Percentiles rank a stretch among this genome's conserved stretches.
Evolutionary conservation across 345 rosid genomes (phyloP).

Genomic region (Rhizophora apiculata): DNA sequence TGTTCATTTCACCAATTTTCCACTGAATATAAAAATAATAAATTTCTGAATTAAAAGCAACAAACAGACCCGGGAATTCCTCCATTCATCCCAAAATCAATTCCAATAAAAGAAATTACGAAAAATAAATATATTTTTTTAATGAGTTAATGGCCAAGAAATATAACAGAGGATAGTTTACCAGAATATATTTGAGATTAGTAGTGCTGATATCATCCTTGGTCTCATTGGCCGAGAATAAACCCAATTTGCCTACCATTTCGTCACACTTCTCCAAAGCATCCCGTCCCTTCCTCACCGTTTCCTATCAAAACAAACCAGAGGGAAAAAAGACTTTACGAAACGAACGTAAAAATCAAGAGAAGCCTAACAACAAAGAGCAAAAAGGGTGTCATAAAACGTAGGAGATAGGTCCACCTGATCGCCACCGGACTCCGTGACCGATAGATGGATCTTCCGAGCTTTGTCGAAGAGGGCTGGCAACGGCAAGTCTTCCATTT

Average conservation of each 20-base stretch:
- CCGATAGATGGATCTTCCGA: constrained; percentile 62
- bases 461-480: constrained; percentile 74
- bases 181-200: constrained; percentile 85
- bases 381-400: background rate
- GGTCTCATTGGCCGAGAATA: constrained; percentile 85
- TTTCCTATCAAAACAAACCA: constrained; percentile 38
- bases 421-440: constrained; percentile 54
- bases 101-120: background rate
- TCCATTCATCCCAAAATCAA: too few species aligned
- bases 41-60: too few species aligned
- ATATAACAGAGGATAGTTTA: constrained; percentile 18
- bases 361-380: background rate
- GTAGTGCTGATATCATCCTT: constrained; percentile 81
- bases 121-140: background rate
- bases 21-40: too few species aligned
- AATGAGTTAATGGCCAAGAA: background rate
- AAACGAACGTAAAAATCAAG: background rate
- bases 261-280: constrained; percentile 75
- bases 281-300: constrained; percentile 65
- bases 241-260: constrained; percentile 70
- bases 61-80: too few species aligned
- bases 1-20: too few species aligned
- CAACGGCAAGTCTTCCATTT: constrained; percentile 62
- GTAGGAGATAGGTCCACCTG: constrained; percentile 42
- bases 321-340: background rate